Evolutionary conservation across 202 grass and related monocot species (phyloP).

Genomic region (Bolboschoenoplectus hybrid): DNA sequence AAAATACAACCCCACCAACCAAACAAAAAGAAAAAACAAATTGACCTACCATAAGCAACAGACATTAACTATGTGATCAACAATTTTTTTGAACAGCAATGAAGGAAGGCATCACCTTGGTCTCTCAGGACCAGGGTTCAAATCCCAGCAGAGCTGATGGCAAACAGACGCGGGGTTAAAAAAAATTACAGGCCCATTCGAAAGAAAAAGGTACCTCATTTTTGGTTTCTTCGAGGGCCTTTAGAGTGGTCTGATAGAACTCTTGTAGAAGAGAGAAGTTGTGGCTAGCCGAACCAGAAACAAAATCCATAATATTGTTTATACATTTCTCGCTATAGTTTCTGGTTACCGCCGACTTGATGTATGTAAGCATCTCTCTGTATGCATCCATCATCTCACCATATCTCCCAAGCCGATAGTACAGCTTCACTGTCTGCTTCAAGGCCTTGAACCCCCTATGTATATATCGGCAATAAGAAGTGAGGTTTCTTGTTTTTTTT

Average conservation of each 20-base stretch:
- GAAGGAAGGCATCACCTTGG: not conserved
- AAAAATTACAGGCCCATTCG: not conserved
- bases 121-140: constrained; percentile 1
- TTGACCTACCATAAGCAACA: not conserved
- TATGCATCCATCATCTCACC: constrained; percentile 98
- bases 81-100: not conserved
- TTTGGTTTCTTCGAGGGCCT: constrained; percentile 94
- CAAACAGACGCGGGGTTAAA: not conserved
- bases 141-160: not conserved
- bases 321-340: constrained; percentile 99
- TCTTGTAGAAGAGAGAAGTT: constrained; percentile 93
- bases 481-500: not conserved
- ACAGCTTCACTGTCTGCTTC: constrained; percentile 99
- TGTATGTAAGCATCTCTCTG: constrained; percentile 97
- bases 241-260: constrained; percentile 95
- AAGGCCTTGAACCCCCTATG: constrained; percentile 95
- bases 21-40: constrained; percentile 41
- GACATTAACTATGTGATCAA: not conserved
- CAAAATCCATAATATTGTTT: constrained; percentile 99
- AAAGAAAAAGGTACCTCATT: constrained; percentile 67
- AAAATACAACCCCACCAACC: constrained; percentile 22
- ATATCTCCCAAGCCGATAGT: constrained; percentile 88
- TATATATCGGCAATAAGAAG: constrained; percentile 29
- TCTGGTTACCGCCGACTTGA: constrained; percentile 95
- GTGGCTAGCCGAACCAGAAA: constrained; percentile 96